These are phyloP conservation scores for Pichia pseudocactophila DNA, from an alignment of 805 yeast species.

Conservation along the genomic window DNA sequence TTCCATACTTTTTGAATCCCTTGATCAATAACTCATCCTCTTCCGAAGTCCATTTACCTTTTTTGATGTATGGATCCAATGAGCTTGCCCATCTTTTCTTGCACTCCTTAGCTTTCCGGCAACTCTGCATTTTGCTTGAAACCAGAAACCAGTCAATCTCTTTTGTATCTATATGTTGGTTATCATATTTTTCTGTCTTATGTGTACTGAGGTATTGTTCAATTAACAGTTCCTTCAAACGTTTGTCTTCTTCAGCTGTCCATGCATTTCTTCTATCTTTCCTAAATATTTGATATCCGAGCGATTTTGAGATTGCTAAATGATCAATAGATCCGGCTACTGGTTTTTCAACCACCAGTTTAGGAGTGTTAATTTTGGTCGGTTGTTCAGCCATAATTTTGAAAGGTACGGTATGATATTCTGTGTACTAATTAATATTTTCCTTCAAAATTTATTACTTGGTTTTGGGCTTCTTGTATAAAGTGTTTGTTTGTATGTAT, in stretches of 20 bases:
- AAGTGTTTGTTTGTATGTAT: too few relatives aligned
- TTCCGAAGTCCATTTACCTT: slow-evolving; percentile 79
- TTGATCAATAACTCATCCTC: slow-evolving; percentile 63
- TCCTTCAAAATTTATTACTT: too few relatives aligned
- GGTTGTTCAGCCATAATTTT: neutral
- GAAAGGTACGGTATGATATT: too few relatives aligned
- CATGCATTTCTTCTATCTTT: slow-evolving; percentile 58
- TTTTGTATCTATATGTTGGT: slow-evolving; percentile 29
- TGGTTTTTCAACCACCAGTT: slow-evolving; percentile 8
- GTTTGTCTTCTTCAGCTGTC: slow-evolving; percentile 64
- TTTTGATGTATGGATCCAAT: slow-evolving; percentile 68
- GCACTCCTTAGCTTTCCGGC: slow-evolving; percentile 71
- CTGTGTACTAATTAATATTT: too few relatives aligned
- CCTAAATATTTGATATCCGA: slow-evolving; percentile 69
- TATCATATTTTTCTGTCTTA: slow-evolving; percentile 13
- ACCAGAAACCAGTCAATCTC: slow-evolving; percentile 55
- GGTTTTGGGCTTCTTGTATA: too few relatives aligned
- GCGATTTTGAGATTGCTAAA: slow-evolving; percentile 53
- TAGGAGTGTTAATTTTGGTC: neutral
- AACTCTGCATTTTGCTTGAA: slow-evolving; percentile 33
- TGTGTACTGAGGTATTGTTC: slow-evolving; percentile 21
- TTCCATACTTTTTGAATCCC: slow-evolving; percentile 62
- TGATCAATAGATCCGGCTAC: slow-evolving; percentile 34
- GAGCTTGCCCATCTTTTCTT: slow-evolving; percentile 84
- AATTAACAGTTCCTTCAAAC: slow-evolving; percentile 36